A percentile compares a stretch with the other conserved stretches of the same genome.
These are phyloP conservation scores for Tricholoma saponaceum DNA, from an alignment of 768 basidiomycete species.

Conservation along the genomic window DNA sequence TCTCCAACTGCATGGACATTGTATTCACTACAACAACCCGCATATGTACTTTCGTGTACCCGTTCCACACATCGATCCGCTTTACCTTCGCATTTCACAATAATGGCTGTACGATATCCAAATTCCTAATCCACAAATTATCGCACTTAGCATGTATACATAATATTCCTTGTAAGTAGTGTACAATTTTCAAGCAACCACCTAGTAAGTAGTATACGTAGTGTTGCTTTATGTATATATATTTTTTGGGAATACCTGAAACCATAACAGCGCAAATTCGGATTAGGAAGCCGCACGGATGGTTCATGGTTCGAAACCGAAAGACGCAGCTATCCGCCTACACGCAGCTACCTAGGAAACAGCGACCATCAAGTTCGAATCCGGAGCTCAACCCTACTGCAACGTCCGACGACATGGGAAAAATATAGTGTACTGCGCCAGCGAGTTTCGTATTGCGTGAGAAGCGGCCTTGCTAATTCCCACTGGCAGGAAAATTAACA, in stretches of 20 bases:
- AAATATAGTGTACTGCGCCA: background rate
- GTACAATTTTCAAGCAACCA: background rate
- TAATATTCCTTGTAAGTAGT: background rate
- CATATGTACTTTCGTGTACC: conserved; percentile 11
- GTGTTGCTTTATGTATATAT: background rate
- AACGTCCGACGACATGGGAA: background rate
- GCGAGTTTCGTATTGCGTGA: background rate
- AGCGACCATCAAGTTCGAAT: background rate
- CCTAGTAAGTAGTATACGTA: background rate
- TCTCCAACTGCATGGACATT: conserved; percentile 7
- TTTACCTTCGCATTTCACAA: conserved; percentile 12
- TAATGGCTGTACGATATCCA: conserved; percentile 7
- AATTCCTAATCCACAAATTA: background rate
- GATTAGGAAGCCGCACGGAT: background rate
- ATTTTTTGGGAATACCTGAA: background rate
- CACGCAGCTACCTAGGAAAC: background rate
- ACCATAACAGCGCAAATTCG: background rate
- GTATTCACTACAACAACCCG: conserved; percentile 14
- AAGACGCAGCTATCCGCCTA: background rate
- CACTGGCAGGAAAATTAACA: conserved; percentile 3
- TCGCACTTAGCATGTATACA: background rate
- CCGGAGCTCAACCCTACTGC: background rate
- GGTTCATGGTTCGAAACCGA: background rate
- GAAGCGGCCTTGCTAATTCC: background rate
- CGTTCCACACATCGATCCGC: conserved; percentile 2